Conservation (phyloP, 805 yeast species). For the Barnettozyma californica region DNA sequence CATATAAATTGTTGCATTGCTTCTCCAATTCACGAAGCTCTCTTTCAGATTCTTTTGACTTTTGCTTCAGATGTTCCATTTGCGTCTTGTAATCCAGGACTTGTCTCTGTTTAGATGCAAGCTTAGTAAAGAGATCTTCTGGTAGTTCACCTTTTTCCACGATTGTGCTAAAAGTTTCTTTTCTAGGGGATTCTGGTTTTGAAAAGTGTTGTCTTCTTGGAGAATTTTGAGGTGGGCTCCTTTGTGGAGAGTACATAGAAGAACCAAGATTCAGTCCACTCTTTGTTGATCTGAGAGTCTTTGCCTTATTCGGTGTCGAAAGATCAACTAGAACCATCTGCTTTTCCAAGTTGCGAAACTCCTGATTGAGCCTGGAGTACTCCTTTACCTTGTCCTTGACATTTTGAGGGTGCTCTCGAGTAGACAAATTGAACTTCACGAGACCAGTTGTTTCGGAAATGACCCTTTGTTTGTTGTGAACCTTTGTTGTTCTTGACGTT, state of each 20-base stretch:
- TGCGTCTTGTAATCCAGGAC: conserved; percentile 44
- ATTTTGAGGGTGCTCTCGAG: not conserved
- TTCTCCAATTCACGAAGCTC: conserved; percentile 34
- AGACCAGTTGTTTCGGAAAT: conserved; percentile 48
- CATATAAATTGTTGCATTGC: conserved; percentile 20
- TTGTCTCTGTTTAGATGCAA: conserved; percentile 50
- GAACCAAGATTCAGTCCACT: conserved; percentile 9
- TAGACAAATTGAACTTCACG: conserved; percentile 33
- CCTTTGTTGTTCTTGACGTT: conserved; percentile 2
- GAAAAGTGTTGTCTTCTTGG: not conserved
- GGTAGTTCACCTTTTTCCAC: conserved; percentile 3
- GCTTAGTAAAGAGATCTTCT: conserved; percentile 28
- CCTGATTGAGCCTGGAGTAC: conserved; percentile 10
- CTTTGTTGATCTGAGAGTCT: conserved; percentile 1
- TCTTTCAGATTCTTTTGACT: conserved; percentile 34
- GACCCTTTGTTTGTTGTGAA: conserved; percentile 31
- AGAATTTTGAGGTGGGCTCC: not conserved
- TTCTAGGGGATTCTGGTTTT: not conserved
- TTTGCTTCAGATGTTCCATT: conserved; percentile 29
- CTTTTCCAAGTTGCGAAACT: conserved; percentile 14
- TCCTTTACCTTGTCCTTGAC: conserved; percentile 11
- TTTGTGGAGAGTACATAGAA: conserved; percentile 5
- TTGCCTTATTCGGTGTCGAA: not conserved
- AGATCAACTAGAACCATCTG: not conserved
- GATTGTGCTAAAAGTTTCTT: not conserved